A percentile compares a stretch with the other conserved stretches of the same genome.
Conservation (phyloP, 2,329 filamentous ascomycete species). For the Simplicillium aogashimaense region DNA sequence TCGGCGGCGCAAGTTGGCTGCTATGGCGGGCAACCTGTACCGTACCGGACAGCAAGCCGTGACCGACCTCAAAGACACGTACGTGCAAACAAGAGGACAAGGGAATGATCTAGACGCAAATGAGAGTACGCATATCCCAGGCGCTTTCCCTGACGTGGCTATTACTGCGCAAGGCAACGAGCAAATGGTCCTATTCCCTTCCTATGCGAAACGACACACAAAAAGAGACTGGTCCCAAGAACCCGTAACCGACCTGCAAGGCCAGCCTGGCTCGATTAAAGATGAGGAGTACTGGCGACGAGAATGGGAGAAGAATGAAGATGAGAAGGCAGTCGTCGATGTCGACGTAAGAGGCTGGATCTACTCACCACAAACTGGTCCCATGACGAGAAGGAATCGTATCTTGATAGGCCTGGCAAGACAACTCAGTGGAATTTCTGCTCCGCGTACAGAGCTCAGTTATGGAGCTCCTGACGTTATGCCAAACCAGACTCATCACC, state of each 20-base stretch:
- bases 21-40: slow-evolving; percentile 48
- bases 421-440: slow-evolving; percentile 77
- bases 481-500: slow-evolving; percentile 13
- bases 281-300: slow-evolving; percentile 67
- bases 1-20: slow-evolving; percentile 68
- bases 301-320: slow-evolving; percentile 71
- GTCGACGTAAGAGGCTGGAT: slow-evolving; percentile 95
- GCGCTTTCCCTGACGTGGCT: slow-evolving; percentile 75
- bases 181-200: slow-evolving; percentile 92
- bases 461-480: slow-evolving; percentile 10
- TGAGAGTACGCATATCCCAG: slow-evolving; percentile 45
- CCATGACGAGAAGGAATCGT: slow-evolving; percentile 78
- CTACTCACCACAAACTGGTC: slow-evolving; percentile 75
- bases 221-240: slow-evolving; percentile 30
- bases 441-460: slow-evolving; percentile 38
- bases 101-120: slow-evolving; percentile 18
- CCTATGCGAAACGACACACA: slow-evolving; percentile 71
- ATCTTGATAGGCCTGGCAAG: slow-evolving; percentile 79
- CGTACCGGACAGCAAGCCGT: slow-evolving; percentile 45
- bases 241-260: slow-evolving; percentile 15
- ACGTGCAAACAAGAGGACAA: slow-evolving; percentile 39
- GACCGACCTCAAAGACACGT: slow-evolving; percentile 49
- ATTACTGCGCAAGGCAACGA: slow-evolving; percentile 72
- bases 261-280: slow-evolving; percentile 30
- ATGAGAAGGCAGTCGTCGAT: slow-evolving; percentile 79